Evolutionary conservation across 371 early-diverging fungal species (phyloP), one percentile per base, ranked within the genome.

Genomic region (Rhizomucor pusillus): DNA sequence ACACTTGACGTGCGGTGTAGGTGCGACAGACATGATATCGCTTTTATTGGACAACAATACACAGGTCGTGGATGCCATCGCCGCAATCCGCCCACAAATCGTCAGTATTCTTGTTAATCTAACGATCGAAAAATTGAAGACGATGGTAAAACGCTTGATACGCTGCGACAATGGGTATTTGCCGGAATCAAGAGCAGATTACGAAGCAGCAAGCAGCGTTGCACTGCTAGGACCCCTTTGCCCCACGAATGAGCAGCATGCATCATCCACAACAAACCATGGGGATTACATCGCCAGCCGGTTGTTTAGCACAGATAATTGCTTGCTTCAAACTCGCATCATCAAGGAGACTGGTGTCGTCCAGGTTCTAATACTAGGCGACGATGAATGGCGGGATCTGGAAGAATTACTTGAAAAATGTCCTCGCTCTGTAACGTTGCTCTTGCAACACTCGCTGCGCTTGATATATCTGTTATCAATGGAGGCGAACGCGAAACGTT

Each of bases 21-120:
- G 72, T 24, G 65, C 68, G 1, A 56, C 66, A 5, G 59, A 61
- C 18, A 60, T 71, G 61, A 41, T 71, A 56, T 51, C 61, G 11
- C 41, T 44, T 16, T 40, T 71, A 9, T 16, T 67, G 5, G 36
- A 56, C 13, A 50, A 56, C 19, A 66, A 66, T 39, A 53, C 34
- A 29, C 29, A 24, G 2, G 48, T 64, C 12, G 41, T 64, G 11
- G 59, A 59, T 41, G 22, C 43, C 23, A 45, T 64, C 16, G 44
- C 53, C 1, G 46, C 47, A 6, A 50, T 54, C 1, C 52, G 54
- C 7, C 59, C 62, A 2, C 50, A 57, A 3, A 41, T 56, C 4
- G 41, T 59, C 1, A 48, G 55, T 11, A 52, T 54, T 7, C 25
- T 66, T 23, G 49, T 59, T 9, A 33, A 57, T 40, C 25, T 48